Evolutionary conservation across 352 stramenopile species (phyloP), one percentile per base, ranked within the genome.

Genomic region (Aphanomyces invadans): DNA sequence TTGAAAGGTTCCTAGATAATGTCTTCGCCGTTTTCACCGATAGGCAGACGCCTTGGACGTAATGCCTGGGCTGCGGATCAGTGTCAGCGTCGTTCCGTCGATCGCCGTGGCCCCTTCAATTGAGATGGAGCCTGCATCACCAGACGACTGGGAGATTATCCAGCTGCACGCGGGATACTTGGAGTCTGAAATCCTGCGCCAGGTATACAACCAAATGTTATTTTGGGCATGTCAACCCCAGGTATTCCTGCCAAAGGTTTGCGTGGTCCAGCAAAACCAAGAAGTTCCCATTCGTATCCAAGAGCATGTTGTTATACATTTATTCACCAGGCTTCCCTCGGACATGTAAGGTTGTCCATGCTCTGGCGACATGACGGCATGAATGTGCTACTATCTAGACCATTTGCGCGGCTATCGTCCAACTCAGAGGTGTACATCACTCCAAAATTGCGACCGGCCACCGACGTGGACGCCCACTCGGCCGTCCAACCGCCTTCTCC

Each of bases 111-210:
- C 86, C 26, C 70, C 72, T 7, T 76, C 91, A 38, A 75, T 96
- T 23, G 86, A 89, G 62, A 81, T 96, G 4, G 87, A 96, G 55
- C 88, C 88, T 10, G 84, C 79, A 46, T 92, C 87, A 2, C 67
- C 83, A 1, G 88, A 96, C 68, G 88, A 96, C 71, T 96, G 88
- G 88, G 88, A 96, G 62, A 75, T 96, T 21, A 90, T 96, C 61
- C 87, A 96, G 69, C 62, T 94, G 60, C 86, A 95, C 66, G 84
- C 88, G 0, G 87, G 84, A 2, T 72, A 86, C 36, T 78, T 96
- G 56, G 88, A 96, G 62, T 76, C 73, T 25, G 83, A 94, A 59
- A 75, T 96, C 49, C 68, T 96, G 39, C 78, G 79, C 28, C 88
- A 96, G 83, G 85, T 95, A 71, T 2, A 54, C 31, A 11, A 26